A percentile compares a stretch with the other conserved stretches of the same genome.
Conservation (phyloP, 2,329 filamentous ascomycete species). For the Penicillium frequentans region DNA sequence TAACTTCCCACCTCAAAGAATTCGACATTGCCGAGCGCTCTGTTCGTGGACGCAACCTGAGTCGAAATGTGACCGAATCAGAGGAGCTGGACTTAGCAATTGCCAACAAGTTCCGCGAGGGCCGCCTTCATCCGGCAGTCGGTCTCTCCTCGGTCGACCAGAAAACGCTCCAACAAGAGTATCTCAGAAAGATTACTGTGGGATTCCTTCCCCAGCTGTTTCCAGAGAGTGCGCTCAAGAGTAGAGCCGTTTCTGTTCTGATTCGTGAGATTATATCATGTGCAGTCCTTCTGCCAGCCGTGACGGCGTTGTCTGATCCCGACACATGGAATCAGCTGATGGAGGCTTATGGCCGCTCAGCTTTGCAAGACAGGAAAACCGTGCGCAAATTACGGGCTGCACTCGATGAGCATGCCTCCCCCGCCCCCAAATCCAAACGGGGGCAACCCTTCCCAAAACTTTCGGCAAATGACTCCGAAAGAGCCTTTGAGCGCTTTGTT, state of each 20-base stretch:
- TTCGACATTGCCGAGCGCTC: slow-evolving; percentile 87
- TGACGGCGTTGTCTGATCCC: slow-evolving; percentile 80
- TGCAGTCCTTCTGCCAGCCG: slow-evolving; percentile 79
- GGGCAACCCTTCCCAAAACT: slow-evolving; percentile 75
- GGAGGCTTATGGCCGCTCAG: slow-evolving; percentile 80
- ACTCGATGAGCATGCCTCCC: slow-evolving; percentile 88
- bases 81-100: slow-evolving; percentile 95
- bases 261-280: slow-evolving; percentile 90
- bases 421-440: slow-evolving; percentile 66
- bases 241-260: slow-evolving; percentile 75
- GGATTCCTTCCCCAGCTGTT: slow-evolving; percentile 73
- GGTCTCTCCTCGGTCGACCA: slow-evolving; percentile 80
- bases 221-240: slow-evolving; percentile 71
- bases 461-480: slow-evolving; percentile 78
- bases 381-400: slow-evolving; percentile 89
- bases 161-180: slow-evolving; percentile 82
- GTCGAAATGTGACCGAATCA: slow-evolving; percentile 87
- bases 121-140: slow-evolving; percentile 83
- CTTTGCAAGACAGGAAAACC: slow-evolving; percentile 93
- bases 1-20: slow-evolving; percentile 85
- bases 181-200: slow-evolving; percentile 74
- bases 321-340: slow-evolving; percentile 98
- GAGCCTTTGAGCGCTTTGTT: slow-evolving; percentile 92
- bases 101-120: slow-evolving; percentile 88
- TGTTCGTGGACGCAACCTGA: slow-evolving; percentile 83